These are phyloP conservation scores for Aspergillus eucalypticola DNA, from an alignment of 2,329 filamentous ascomycete species.

Conservation along the genomic window DNA sequence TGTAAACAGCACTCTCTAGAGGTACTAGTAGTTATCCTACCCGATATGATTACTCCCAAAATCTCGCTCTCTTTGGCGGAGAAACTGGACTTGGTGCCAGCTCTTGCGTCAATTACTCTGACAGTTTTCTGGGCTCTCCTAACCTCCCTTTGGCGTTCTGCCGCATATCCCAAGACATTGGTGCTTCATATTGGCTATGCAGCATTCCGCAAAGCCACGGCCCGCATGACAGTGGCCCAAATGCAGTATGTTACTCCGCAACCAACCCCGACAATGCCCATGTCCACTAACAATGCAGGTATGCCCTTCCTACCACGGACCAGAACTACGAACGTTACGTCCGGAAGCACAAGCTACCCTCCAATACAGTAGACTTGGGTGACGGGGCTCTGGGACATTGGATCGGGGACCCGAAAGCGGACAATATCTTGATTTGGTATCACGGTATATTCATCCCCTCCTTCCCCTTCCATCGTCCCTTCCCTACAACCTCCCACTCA, in stretches of 20 bases:
- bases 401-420: conserved; percentile 39
- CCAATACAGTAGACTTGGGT: conserved; percentile 33
- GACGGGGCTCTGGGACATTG: conserved; percentile 41
- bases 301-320: conserved; percentile 26
- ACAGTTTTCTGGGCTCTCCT: conserved; percentile 32
- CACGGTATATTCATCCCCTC: conserved; percentile 28
- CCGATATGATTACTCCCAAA: neutral
- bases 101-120: conserved; percentile 28
- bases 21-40: too few species aligned
- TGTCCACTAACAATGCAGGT: conserved; percentile 14
- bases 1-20: too few species aligned
- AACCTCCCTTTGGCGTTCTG: conserved; percentile 30
- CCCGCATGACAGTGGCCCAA: conserved; percentile 29
- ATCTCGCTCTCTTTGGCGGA: conserved; percentile 28
- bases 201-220: conserved; percentile 33
- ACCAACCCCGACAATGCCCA: too few species aligned
- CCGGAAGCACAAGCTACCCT: conserved; percentile 24
- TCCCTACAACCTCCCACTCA: neutral
- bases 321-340: conserved; percentile 33
- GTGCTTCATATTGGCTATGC: conserved; percentile 40
- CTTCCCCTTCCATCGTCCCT: neutral
- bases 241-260: conserved; percentile 29
- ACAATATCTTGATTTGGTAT: conserved; percentile 43
- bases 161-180: conserved; percentile 32
- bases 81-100: conserved; percentile 38